Evolutionary conservation across 495 filamentous ascomycete genomes (phyloP), one percentile per base, ranked within the genome.

Genomic region (Hypoxylon fragiforme): DNA sequence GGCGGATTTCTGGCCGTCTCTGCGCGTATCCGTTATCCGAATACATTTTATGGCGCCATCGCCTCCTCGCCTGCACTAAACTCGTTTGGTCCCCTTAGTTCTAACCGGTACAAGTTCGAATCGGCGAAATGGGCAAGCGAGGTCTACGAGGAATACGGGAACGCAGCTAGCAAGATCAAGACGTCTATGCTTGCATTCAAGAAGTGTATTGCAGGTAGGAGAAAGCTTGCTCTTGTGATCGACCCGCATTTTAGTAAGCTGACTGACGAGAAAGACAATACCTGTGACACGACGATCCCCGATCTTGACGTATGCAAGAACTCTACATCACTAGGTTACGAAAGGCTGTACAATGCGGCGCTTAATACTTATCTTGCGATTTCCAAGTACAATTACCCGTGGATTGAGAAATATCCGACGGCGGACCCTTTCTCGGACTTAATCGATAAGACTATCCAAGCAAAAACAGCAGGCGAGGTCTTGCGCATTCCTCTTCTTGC

Each of bases 1-100:
- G 50, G 60, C 12, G 60, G 60, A 0, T 64, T 64, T 9, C 60
- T 64, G 8, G 55, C 60, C 2, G 60, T 63, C 4, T 50, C 46
- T 14, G 60, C 60, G 7, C 60, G 60, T 3, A 44, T 63, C 15
- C 60, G 45, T 7, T 44, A 63, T 37, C 55, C 60, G 8, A 26
- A 60, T 13, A 51, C 44, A 7, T 63, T 63, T 21, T 43, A 50
- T 7, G 60, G 60, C 7, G 60, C 55, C 0, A 57, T 62, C 21
- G 57, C 57, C 0, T 63, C 50, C 5, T 59, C 54, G 19, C 55
- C 60, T 1, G 54, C 54, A 1, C 21, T 63, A 19, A 51, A 44
- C 14, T 63, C 54, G 20, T 58, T 58, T 4, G 60, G 54, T 5
- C 55, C 57, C 14, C 21, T 44, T 5, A 32, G 41, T 13, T 51